Percentiles rank a stretch among this genome's conserved stretches.
Evolutionary conservation across 768 basidiomycete species (phyloP).

Genomic region (Auricularia sp.): DNA sequence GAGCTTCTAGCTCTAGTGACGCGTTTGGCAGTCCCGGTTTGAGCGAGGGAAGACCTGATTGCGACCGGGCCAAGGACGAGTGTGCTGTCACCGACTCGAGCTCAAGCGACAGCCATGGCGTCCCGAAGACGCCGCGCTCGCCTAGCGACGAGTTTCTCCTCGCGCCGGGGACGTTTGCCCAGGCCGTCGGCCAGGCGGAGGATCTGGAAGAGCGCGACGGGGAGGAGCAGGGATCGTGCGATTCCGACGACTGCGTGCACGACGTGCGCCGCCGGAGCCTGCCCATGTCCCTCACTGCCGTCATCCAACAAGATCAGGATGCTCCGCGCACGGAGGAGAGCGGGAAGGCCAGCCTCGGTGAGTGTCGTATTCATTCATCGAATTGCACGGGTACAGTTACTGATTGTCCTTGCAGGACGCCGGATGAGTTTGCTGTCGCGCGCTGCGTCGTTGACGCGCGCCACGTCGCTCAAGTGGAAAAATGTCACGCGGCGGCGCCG

Average conservation of each 20-base stretch:
- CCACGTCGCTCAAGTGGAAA: background rate
- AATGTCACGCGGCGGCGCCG: background rate
- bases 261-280: background rate
- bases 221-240: background rate
- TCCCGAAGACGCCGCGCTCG: too few species aligned
- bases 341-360: background rate
- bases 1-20: too few species aligned
- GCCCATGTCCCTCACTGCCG: background rate
- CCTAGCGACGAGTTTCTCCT: background rate
- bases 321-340: background rate
- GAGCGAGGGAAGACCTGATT: background rate
- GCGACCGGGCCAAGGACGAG: background rate
- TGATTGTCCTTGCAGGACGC: background rate
- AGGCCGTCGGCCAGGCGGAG: background rate
- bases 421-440: background rate
- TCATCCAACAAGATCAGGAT: background rate
- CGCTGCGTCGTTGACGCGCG: background rate
- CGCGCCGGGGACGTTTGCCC: background rate
- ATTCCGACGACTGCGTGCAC: background rate
- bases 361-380: background rate
- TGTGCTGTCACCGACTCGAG: too few species aligned
- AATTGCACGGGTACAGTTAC: background rate
- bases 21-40: background rate
- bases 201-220: background rate
- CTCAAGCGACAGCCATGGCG: too few species aligned